Evolutionary conservation across 2,329 filamentous ascomycete species (phyloP).

Genomic region (Penicillium sclerotiorum): DNA sequence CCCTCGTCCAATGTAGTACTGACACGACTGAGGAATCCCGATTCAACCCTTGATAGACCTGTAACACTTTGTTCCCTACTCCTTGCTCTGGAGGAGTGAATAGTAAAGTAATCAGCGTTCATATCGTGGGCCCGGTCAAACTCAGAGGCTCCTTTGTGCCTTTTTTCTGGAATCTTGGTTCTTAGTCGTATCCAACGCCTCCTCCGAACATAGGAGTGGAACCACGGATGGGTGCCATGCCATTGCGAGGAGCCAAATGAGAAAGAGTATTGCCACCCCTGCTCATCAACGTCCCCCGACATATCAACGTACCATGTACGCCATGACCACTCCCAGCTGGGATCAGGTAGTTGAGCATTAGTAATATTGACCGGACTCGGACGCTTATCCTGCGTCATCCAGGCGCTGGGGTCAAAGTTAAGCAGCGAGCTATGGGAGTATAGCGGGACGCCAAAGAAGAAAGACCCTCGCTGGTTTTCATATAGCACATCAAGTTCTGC

Average conservation of each 20-base stretch:
- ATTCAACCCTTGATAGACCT: conserved; percentile 30
- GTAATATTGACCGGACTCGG: conserved; percentile 70
- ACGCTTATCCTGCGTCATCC: conserved; percentile 70
- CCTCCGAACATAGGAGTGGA: conserved; percentile 89
- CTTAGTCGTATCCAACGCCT: conserved; percentile 85
- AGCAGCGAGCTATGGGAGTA: conserved; percentile 86
- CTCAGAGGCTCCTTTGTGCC: conserved; percentile 36
- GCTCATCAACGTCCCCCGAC: conserved; percentile 82
- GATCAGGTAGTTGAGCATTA: conserved; percentile 90
- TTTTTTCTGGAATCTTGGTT: conserved; percentile 54
- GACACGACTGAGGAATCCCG: conserved; percentile 38
- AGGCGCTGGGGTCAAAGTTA: conserved; percentile 80
- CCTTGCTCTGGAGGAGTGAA: conserved; percentile 60
- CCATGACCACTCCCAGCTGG: conserved; percentile 90
- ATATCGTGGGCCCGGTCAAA: conserved; percentile 62
- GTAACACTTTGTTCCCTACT: conserved; percentile 47
- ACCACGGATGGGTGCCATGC: conserved; percentile 89
- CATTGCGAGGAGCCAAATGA: conserved; percentile 79
- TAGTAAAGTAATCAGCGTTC: conserved; percentile 77
- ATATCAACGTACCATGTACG: conserved; percentile 72
- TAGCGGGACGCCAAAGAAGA: conserved; percentile 85
- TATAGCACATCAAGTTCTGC: conserved; percentile 81
- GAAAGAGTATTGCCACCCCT: conserved; percentile 96
- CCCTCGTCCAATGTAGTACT: conserved; percentile 51
- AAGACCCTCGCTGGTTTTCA: conserved; percentile 90